Evolutionary conservation across 768 basidiomycete genomes (phyloP).

Genomic region (Leccinum broughii): DNA sequence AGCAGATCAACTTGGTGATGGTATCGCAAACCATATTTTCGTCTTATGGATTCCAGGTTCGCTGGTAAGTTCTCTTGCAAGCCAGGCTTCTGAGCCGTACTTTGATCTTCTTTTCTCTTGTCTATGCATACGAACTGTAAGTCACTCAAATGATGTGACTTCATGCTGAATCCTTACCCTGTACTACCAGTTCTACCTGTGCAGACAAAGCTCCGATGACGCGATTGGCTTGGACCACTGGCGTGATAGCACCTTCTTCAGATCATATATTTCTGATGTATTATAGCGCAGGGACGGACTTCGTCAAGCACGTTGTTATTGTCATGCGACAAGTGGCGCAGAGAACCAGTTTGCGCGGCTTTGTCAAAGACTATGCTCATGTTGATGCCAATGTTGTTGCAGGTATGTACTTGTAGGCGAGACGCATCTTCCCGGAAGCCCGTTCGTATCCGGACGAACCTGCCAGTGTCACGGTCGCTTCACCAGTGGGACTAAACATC

Average conservation of each 20-base stretch:
- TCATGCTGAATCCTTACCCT: conserved; percentile 1
- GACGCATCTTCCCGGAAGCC: conserved; percentile 35
- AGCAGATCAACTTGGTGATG: no score
- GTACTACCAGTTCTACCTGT: conserved; percentile 30
- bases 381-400: conserved; percentile 35
- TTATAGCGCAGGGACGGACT: conserved; percentile 32
- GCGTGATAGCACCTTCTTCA: conserved; percentile 21
- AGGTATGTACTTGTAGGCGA: conserved; percentile 37
- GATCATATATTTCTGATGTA: conserved; percentile 13
- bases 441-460: conserved; percentile 12
- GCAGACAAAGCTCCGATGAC: conserved; percentile 42
- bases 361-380: conserved; percentile 38
- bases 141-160: conserved; percentile 21
- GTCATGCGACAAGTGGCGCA: conserved; percentile 36
- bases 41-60: conserved; percentile 30
- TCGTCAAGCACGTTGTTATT: conserved; percentile 38
- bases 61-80: conserved; percentile 37
- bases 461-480: background rate
- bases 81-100: conserved; percentile 41
- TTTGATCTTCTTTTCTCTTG: conserved; percentile 41
- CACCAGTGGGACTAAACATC: background rate
- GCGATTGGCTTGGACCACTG: conserved; percentile 41
- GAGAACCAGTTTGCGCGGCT: conserved; percentile 36
- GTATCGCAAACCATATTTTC: background rate
- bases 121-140: conserved; percentile 26